Conservation (phyloP, 2,329 filamentous ascomycete species). For the Coniochaeta prunicola region DNA sequence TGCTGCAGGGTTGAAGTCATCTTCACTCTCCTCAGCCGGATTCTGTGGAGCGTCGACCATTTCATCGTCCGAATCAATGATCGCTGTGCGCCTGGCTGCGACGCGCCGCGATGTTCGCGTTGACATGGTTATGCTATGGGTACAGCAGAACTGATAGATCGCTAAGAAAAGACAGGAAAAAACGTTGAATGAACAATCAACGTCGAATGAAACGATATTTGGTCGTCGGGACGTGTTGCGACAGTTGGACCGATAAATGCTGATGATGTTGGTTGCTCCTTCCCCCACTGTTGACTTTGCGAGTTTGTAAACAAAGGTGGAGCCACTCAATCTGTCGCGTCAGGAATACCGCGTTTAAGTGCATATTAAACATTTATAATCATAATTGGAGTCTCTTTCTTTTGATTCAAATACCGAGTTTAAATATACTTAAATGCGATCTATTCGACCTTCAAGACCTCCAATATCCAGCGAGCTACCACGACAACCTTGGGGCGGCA, state of each 20-base stretch:
- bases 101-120: constrained; percentile 34
- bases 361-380: background rate
- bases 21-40: constrained; percentile 54
- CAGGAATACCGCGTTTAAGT: background rate
- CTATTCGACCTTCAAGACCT: background rate
- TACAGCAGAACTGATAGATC: background rate
- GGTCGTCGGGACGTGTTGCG: background rate
- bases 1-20: constrained; percentile 74
- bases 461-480: background rate
- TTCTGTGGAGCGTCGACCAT: constrained; percentile 42
- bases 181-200: background rate
- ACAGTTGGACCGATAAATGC: background rate
- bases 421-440: background rate
- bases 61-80: constrained; percentile 69
- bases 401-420: background rate
- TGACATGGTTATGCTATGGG: constrained; percentile 24
- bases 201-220: background rate
- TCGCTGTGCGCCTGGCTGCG: constrained; percentile 57
- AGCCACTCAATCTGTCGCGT: constrained; percentile 1
- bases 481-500: background rate
- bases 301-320: constrained; percentile 31
- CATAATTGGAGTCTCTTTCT: background rate
- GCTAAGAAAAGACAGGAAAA: constrained; percentile 4
- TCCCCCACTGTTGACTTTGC: constrained; percentile 14
- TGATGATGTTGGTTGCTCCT: constrained; percentile 8